Evolutionary conservation across 768 basidiomycete species (phyloP).

Genomic region (Sporobolomyces roseus): DNA sequence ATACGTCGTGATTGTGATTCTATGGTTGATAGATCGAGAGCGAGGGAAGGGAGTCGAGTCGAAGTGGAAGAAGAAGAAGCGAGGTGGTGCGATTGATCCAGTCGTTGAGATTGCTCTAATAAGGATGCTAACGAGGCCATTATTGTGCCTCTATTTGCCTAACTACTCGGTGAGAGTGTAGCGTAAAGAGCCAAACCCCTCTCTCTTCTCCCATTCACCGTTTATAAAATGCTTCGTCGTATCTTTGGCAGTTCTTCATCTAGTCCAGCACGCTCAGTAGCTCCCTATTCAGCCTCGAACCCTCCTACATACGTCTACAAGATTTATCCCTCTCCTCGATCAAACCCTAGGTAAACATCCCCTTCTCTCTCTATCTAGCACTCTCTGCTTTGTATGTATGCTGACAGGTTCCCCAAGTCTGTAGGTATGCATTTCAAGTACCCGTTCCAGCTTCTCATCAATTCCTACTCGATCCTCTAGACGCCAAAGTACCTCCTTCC

Average conservation of each 20-base stretch:
- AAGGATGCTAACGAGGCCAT: slow-evolving; percentile 40
- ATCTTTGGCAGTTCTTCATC: too few relatives aligned
- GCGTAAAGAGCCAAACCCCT: too few relatives aligned
- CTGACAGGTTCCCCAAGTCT: not conserved
- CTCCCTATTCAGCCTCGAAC: not conserved
- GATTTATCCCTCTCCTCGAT: slow-evolving; percentile 45
- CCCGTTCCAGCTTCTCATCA: slow-evolving; percentile 46
- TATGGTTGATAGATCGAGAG: slow-evolving; percentile 88
- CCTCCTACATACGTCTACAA: slow-evolving; percentile 46
- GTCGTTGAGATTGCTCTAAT: slow-evolving; percentile 41
- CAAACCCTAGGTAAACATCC: slow-evolving; percentile 21
- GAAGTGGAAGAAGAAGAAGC: too few relatives aligned
- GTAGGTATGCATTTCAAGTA: slow-evolving; percentile 41
- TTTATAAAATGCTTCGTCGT: too few relatives aligned
- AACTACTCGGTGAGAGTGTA: too few relatives aligned
- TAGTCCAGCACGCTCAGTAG: too few relatives aligned
- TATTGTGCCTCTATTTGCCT: too few relatives aligned
- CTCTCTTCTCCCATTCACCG: too few relatives aligned
- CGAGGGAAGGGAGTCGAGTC: slow-evolving; percentile 67
- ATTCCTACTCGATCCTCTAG: slow-evolving; percentile 46
- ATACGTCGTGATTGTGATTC: slow-evolving; percentile 86
- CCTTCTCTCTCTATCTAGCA: not conserved
- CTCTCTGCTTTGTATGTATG: too few relatives aligned
- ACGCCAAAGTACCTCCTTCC: slow-evolving; percentile 37
- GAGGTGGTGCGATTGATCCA: slow-evolving; percentile 13